Percentiles rank a stretch among this genome's conserved stretches.
These are phyloP conservation scores for Coniosporium apollinis DNA, from an alignment of 495 filamentous ascomycete genomes.

Conservation along the genomic window DNA sequence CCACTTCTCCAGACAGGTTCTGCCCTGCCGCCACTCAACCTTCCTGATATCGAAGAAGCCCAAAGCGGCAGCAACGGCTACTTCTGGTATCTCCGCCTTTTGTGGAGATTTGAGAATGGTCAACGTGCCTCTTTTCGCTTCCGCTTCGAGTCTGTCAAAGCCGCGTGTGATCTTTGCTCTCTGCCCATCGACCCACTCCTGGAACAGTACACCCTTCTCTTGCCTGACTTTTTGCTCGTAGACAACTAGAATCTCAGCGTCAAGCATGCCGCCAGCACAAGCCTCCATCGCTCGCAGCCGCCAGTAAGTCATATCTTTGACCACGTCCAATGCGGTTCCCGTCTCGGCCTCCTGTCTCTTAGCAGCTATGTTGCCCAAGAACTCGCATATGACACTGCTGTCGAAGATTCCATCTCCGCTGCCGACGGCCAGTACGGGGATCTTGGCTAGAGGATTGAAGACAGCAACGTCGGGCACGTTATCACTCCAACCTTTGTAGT, in stretches of 20 bases:
- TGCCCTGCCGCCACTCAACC: not conserved
- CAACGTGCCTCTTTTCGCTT: not conserved
- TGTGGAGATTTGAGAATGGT: slow-evolving; percentile 1
- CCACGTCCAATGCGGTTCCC: too few relatives aligned
- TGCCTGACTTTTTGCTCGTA: slow-evolving; percentile 8
- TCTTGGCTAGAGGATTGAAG: slow-evolving; percentile 1
- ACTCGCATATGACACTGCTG: not conserved
- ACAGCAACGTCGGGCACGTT: not conserved
- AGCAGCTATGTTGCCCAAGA: not conserved
- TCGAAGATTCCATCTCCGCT: slow-evolving; percentile 1
- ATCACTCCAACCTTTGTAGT: slow-evolving; percentile 2
- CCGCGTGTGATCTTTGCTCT: slow-evolving; percentile 6
- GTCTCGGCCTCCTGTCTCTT: not conserved
- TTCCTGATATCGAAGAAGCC: slow-evolving; percentile 1
- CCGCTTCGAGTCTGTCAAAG: slow-evolving; percentile 8
- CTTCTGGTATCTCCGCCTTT: slow-evolving; percentile 3
- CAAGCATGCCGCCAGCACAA: slow-evolving; percentile 8
- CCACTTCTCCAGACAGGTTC: not conserved
- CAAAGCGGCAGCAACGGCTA: slow-evolving; percentile 4
- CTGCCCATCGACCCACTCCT: slow-evolving; percentile 9
- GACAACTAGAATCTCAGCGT: slow-evolving; percentile 5
- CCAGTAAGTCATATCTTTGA: slow-evolving; percentile 4
- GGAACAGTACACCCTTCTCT: slow-evolving; percentile 3
- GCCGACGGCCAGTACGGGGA: not conserved
- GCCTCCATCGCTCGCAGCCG: slow-evolving; percentile 6